Base-by-base conservation (phyloP, 345 rosid species). In the Hypericum perforatum region DNA sequence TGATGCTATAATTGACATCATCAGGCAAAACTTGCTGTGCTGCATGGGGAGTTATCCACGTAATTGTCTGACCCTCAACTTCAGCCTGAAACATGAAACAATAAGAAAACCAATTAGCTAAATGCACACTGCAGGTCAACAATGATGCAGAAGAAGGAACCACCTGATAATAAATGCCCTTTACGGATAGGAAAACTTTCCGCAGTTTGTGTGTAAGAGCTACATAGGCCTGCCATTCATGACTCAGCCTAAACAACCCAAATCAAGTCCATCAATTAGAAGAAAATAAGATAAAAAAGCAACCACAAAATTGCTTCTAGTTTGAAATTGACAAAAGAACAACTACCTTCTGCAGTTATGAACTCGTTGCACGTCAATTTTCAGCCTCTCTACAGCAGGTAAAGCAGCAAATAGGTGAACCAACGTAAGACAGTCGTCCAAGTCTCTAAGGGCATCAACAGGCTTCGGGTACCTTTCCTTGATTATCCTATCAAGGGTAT, bases 101-200 rank as follows among this genome's bases (percentile, higher is more conserved):
- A 63, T 13, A 70, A n/a, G 9, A 39, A 45, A 61, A 59, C 13
- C 57, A 32, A 50, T 39, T 40, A 62, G 40, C 37, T 14, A 15
- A 37, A 49, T 32, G 52, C 39, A 5, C 56, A 22, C 7, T 7
- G 39, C 11, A 15, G 10, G n/a, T 6, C 16, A 46, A 29, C n/a
- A 15, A 42, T 43, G 39, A 54, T 40, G 41, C 55, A 54, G 15
- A 5, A 29, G 8, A 52, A 6, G n/a, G 45, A 16, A 29, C 42
- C 67, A 85, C 98, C 96, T 92, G 97, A 64, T 88, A 88, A 67
- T 92, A 88, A 64, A 88, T 83, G 62, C 98, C 98, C 77, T 92
- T 88, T 16, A 92, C 95, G 56, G 98, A 84, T 40, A 92, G 69
- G 61, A 92, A 92, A 62, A 79, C 85, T 60, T 92, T 88, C 5